Percentiles rank a stretch among this genome's conserved stretches.
These are phyloP conservation scores for Pneumocystis sp. DNA, from an alignment of 1,139 yeast species.

Conservation along the genomic window DNA sequence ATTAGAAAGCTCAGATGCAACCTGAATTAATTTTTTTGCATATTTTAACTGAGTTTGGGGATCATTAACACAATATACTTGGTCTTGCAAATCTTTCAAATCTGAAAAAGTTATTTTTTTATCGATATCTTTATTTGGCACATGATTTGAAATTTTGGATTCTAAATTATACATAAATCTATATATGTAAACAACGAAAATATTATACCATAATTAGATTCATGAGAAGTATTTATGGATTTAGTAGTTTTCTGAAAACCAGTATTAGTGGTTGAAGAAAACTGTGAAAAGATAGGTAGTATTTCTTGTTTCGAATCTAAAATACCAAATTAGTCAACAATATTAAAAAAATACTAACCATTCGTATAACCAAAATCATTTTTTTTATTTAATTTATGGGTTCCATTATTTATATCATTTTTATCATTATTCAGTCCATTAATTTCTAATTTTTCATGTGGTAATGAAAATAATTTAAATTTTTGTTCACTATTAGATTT, in stretches of 20 bases:
- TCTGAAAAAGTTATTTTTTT: background rate
- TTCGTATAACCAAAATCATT: background rate
- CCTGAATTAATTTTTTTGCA: conserved; percentile 36
- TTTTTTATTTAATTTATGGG: background rate
- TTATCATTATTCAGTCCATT: background rate
- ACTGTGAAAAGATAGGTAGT: background rate
- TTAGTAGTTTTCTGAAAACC: background rate
- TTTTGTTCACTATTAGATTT: background rate
- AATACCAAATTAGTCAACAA: background rate
- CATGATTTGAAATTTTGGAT: background rate
- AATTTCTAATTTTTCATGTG: background rate
- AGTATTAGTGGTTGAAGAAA: background rate
- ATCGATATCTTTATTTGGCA: background rate
- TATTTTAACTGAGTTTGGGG: conserved; percentile 34
- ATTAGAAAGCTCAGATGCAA: conserved; percentile 28
- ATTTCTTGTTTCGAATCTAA: background rate
- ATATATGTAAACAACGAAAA: background rate
- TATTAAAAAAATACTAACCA: background rate
- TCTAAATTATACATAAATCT: background rate
- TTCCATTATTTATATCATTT: background rate
- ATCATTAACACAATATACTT: conserved; percentile 5
- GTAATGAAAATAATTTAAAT: background rate
- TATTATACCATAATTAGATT: background rate
- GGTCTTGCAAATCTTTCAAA: background rate
- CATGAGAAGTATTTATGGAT: background rate